Conservation (phyloP, 1,284 basidiomycete species). For the Hemileia vastatrix region DNA sequence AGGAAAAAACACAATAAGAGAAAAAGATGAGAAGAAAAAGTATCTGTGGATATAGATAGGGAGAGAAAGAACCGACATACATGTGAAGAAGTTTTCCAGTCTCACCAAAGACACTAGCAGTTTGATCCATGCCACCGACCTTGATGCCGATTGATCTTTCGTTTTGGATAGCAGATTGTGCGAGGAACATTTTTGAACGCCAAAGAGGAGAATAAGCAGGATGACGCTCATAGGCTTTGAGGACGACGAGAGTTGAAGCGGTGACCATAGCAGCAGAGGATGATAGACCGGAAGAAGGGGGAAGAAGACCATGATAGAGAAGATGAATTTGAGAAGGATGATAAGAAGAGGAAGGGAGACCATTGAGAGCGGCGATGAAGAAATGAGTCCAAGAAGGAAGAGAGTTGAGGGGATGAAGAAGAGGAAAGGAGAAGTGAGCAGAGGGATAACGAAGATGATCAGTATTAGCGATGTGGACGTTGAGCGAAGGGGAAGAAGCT, state of each 20-base stretch:
- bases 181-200: neutral
- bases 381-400: neutral
- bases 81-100: conserved; percentile 13
- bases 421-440: neutral
- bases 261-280: conserved; percentile 16
- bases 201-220: too few species aligned
- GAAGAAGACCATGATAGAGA: conserved; percentile 7
- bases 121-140: conserved; percentile 19
- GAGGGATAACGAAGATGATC: neutral
- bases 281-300: conserved; percentile 11
- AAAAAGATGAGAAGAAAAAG: neutral
- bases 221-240: conserved; percentile 1
- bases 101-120: conserved; percentile 11
- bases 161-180: neutral
- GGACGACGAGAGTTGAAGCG: conserved; percentile 5
- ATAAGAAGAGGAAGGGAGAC: neutral
- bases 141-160: conserved; percentile 9
- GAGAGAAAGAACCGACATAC: too few species aligned
- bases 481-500: too few species aligned
- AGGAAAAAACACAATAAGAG: neutral
- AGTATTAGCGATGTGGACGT: neutral
- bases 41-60: neutral
- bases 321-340: conserved; percentile 5
- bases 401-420: conserved; percentile 4
- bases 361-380: neutral